phyloP scores from a whole-genome alignment of 2,329 filamentous ascomycete species.

The Microcera coccophila region DNA sequence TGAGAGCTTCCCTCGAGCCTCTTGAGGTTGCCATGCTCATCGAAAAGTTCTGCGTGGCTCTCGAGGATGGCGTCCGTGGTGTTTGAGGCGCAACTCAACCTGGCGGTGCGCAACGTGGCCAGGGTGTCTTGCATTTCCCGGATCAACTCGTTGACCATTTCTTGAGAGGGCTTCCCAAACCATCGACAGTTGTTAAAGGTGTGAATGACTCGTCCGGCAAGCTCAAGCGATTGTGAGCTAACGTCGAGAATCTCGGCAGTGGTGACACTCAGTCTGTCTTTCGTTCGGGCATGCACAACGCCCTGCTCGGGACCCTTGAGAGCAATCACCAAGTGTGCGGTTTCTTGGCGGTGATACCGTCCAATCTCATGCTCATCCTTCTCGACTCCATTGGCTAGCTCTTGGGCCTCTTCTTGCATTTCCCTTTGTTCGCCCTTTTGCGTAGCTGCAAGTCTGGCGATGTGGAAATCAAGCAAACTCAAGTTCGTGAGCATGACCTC shows the following conservation, averaged over 20 bases:
- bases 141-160: slow-evolving; percentile 19
- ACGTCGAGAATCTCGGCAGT: slow-evolving; percentile 25
- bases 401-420: background rate
- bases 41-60: slow-evolving; percentile 39
- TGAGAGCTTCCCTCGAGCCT: slow-evolving; percentile 15
- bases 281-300: slow-evolving; percentile 29
- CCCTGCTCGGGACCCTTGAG: slow-evolving; percentile 37
- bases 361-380: slow-evolving; percentile 17
- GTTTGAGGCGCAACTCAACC: slow-evolving; percentile 24
- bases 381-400: slow-evolving; percentile 1
- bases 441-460: slow-evolving; percentile 26
- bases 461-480: slow-evolving; percentile 42
- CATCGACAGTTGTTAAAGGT: slow-evolving; percentile 30
- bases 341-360: slow-evolving; percentile 29
- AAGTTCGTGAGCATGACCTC: slow-evolving; percentile 33
- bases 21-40: slow-evolving; percentile 37
- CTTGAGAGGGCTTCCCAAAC: slow-evolving; percentile 21
- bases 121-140: slow-evolving; percentile 19
- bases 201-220: slow-evolving; percentile 24
- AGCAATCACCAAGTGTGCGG: slow-evolving; percentile 32
- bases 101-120: slow-evolving; percentile 25
- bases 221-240: slow-evolving; percentile 21
- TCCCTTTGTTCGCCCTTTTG: slow-evolving; percentile 16
- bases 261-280: slow-evolving; percentile 30
- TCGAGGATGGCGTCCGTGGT: slow-evolving; percentile 40